A percentile compares a stretch with the other conserved stretches of the same genome.
These are phyloP conservation scores for Limonium bicolor DNA, from an alignment of 148 eudicot species.

Conservation along the genomic window DNA sequence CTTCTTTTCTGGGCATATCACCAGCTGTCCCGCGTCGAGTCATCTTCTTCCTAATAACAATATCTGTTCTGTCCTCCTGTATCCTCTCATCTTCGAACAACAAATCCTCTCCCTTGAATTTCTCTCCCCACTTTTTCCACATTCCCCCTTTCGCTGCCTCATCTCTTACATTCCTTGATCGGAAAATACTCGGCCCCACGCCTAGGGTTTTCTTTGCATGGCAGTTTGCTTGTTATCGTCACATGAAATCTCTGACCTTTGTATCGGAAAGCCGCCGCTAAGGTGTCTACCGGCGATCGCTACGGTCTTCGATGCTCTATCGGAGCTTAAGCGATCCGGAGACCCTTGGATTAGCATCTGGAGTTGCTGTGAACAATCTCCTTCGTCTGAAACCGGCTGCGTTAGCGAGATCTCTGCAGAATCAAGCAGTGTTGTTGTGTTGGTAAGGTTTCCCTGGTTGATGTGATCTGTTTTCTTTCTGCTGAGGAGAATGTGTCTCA, in stretches of 20 bases:
- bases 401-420: not conserved
- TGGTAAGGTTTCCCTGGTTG: conserved; percentile 64
- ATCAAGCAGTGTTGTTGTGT: conserved; percentile 53
- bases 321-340: conserved; percentile 37
- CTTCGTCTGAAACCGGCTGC: not conserved
- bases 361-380: conserved; percentile 28
- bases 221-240: conserved; percentile 44
- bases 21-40: too few relatives aligned
- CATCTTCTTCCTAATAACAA: too few relatives aligned
- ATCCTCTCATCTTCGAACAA: too few relatives aligned
- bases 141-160: too few relatives aligned
- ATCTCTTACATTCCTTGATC: too few relatives aligned
- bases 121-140: too few relatives aligned
- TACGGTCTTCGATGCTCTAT: conserved; percentile 45
- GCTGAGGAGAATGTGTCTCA: conserved; percentile 28
- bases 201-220: conserved; percentile 50
- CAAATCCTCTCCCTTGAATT: too few relatives aligned
- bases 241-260: conserved; percentile 61
- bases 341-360: conserved; percentile 56
- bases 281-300: conserved; percentile 33
- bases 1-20: too few relatives aligned
- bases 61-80: too few relatives aligned
- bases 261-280: conserved; percentile 84
- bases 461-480: conserved; percentile 55
- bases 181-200: too few relatives aligned